A percentile compares a stretch with the other conserved stretches of the same genome.
Conservation (phyloP, 2,329 filamentous ascomycete species). For the Dothidotthia symphoricarpi region DNA sequence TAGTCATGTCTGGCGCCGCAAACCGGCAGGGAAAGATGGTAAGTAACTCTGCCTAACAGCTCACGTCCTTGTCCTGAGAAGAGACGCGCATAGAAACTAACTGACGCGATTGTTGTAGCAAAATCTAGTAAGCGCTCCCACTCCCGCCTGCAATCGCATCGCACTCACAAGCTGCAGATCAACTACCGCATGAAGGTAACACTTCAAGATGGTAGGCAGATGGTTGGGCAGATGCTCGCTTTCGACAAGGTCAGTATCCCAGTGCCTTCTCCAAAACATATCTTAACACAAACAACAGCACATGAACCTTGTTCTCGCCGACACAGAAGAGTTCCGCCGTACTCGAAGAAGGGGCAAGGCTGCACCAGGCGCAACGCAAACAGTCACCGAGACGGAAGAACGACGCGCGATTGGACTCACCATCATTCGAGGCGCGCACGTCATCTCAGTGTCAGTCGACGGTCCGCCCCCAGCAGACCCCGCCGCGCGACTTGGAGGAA, state of each 20-base stretch:
- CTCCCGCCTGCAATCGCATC: constrained; percentile 11
- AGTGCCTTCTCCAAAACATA: too few relatives aligned
- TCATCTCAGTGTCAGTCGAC: constrained; percentile 92
- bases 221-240: constrained; percentile 96
- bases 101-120: constrained; percentile 52
- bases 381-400: constrained; percentile 83
- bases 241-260: constrained; percentile 85
- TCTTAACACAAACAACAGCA: constrained; percentile 58
- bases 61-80: constrained; percentile 39
- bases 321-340: constrained; percentile 67
- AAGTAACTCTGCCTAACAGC: constrained; percentile 51
- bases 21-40: constrained; percentile 99
- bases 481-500: constrained; percentile 79
- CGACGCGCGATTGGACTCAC: constrained; percentile 95
- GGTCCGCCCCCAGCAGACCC: constrained; percentile 94
- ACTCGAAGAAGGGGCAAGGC: constrained; percentile 58
- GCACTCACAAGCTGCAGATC: constrained; percentile 61
- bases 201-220: constrained; percentile 89
- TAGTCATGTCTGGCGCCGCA: constrained; percentile 45
- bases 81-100: constrained; percentile 48
- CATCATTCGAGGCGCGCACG: constrained; percentile 90
- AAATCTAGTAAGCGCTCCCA: constrained; percentile 59
- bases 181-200: constrained; percentile 99
- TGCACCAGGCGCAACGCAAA: constrained; percentile 62
- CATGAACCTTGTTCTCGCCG: constrained; percentile 98